phyloP scores from a whole-genome alignment of 257 asterid species.

The Anisodus acutangulus region DNA sequence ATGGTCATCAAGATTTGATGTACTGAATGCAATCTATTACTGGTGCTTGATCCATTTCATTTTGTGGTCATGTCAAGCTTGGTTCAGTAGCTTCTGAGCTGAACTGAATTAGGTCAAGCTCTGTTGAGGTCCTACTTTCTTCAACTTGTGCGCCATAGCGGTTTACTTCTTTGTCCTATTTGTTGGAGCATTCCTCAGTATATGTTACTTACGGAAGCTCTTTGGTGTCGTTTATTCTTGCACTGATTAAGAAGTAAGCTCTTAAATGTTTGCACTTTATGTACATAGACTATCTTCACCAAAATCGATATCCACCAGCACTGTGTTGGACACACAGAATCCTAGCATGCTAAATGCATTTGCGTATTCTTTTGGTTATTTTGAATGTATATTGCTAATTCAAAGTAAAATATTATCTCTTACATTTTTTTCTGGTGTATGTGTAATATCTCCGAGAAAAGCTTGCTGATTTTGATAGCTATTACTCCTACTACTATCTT shows the following conservation, averaged over 20 bases:
- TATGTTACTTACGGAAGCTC: not conserved
- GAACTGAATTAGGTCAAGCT: not conserved
- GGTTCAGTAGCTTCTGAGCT: not conserved
- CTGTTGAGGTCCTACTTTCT: not conserved
- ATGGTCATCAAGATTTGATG: not conserved
- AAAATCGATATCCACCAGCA: not conserved
- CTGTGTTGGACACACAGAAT: not conserved
- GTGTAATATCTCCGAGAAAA: not conserved
- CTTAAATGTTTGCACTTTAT: constrained; percentile 6
- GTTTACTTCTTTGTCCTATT: not conserved
- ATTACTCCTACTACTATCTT: not conserved
- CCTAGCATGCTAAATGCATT: not conserved
- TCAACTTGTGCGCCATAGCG: not conserved
- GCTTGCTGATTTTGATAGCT: not conserved
- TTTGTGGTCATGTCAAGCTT: constrained; percentile 5
- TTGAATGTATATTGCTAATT: not conserved
- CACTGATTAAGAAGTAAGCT: not conserved
- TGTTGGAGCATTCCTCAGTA: not conserved
- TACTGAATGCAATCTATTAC: not conserved
- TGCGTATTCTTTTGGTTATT: not conserved
- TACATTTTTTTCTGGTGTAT: not conserved
- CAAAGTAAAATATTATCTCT: constrained; percentile 1
- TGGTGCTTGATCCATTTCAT: constrained; percentile 30
- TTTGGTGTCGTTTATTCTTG: not conserved
- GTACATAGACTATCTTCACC: not conserved